Conservation (phyloP, 371 early-diverging fungal genomes). For the Rhizopus delemar region DNA sequence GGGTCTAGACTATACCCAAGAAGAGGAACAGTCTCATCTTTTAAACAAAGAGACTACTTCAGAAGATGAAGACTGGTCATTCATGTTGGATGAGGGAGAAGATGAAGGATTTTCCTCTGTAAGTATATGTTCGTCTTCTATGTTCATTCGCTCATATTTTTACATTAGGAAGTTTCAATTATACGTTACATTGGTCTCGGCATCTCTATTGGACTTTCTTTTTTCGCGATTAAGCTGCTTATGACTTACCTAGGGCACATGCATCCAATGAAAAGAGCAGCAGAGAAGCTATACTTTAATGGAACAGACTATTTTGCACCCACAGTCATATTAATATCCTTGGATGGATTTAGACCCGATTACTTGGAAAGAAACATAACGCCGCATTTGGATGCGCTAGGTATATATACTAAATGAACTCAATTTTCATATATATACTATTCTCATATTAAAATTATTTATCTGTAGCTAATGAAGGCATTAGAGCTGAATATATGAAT, state of each 20-base stretch:
- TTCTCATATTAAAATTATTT: background rate
- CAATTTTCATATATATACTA: constrained; percentile 2
- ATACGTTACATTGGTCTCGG: constrained; percentile 24
- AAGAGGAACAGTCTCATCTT: background rate
- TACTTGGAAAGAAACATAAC: constrained; percentile 81
- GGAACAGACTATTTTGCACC: constrained; percentile 72
- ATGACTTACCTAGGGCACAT: constrained; percentile 19
- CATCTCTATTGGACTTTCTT: constrained; percentile 26
- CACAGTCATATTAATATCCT: constrained; percentile 80
- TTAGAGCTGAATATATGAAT: constrained; percentile 67
- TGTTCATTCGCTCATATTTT: constrained; percentile 8
- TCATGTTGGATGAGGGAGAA: background rate
- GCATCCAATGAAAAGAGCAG: constrained; percentile 17
- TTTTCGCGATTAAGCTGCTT: constrained; percentile 29
- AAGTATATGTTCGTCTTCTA: background rate
- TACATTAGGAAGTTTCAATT: constrained; percentile 15
- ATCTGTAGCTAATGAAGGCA: constrained; percentile 42
- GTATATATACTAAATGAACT: constrained; percentile 27
- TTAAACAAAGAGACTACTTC: background rate
- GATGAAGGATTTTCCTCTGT: background rate
- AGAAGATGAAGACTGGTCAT: background rate
- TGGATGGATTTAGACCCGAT: constrained; percentile 88
- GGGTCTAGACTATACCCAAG: background rate
- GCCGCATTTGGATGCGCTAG: constrained; percentile 63
- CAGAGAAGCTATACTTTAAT: constrained; percentile 50